These are phyloP conservation scores for Acer yangbiense DNA, from an alignment of 345 rosid genomes.

Conservation along the genomic window DNA sequence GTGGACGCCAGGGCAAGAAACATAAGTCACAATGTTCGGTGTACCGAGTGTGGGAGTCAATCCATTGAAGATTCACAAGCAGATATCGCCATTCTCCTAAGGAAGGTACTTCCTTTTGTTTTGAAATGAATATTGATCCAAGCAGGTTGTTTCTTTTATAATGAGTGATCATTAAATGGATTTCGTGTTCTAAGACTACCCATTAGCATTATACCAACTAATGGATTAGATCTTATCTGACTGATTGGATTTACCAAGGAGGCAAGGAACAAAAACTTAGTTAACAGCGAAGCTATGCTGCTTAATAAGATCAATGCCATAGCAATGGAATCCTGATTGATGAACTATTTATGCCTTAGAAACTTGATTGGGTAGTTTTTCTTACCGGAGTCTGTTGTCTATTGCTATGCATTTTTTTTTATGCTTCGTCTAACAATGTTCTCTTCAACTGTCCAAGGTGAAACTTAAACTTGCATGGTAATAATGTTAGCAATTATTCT, in stretches of 20 bases:
- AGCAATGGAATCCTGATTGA: neutral
- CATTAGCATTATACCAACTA: neutral
- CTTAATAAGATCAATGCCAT: neutral
- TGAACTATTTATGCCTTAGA: conserved; percentile 1
- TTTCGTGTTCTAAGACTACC: neutral
- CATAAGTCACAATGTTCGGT: conserved; percentile 90
- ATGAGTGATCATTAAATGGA: neutral
- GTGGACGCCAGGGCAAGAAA: conserved; percentile 88
- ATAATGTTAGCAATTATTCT: conserved; percentile 13
- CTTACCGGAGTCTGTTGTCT: neutral
- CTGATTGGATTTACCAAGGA: neutral
- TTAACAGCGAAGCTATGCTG: neutral
- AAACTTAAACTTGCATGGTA: neutral
- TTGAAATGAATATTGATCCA: neutral
- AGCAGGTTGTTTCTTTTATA: conserved; percentile 3
- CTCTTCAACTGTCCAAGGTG: neutral
- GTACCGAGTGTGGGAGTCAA: conserved; percentile 98
- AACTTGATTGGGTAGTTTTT: neutral
- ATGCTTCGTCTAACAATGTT: conserved; percentile 4
- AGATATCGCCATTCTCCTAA: conserved; percentile 87
- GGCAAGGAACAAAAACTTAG: neutral
- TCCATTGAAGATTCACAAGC: conserved; percentile 99
- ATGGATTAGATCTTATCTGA: neutral
- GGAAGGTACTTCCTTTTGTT: conserved; percentile 56
- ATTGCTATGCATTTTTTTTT: neutral